Evolutionary conservation across 176 grass and related monocot species (phyloP), one percentile per base, ranked within the genome.

Genomic region (Zea mays): DNA sequence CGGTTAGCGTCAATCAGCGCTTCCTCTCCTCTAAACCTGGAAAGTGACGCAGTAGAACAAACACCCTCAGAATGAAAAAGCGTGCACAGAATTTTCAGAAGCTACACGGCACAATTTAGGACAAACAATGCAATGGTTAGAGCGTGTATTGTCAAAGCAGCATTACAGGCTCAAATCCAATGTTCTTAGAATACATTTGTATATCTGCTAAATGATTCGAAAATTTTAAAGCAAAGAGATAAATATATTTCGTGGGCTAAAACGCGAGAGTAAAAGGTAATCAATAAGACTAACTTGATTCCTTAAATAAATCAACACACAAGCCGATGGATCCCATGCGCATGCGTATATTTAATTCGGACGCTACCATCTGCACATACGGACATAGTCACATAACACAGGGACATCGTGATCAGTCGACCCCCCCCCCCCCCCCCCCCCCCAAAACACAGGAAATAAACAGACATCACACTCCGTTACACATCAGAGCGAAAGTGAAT

Each of bases 11-110:
- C 17, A 56, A 55, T 80, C 0, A 27, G 9, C 66, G 57, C 10
- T 68, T 63, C 76, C 63, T 59, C n/a, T 80, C 64, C 76, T 61
- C 36, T 60, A 69, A 58, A 55, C 17, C 45, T 10, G 33, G 38
- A 72, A 45, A 47, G 38, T 36, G 11, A 72, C 12, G 43, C 45
- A 37, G 51, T 15, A 2, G 12, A 84, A 48, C 2, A 20, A 62
- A 57, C 12, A 77, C 6, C 33, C 1, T 57, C 10, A 71, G 16
- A 62, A 45, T 15, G 21, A 65, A 52, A 77, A 33, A 39, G 37
- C 21, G 57, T 47, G 39, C 12, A 5, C 5, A 65, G 3, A 13
- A 63, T 64, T 45, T 15, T 56, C n/a, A 75, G 13, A 43, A 20
- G 2, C 66, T 27, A 67, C 4, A 75, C 16, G 43, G 7, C 34